Conservation (phyloP, 306 rosid species). For the Senna tora region DNA sequence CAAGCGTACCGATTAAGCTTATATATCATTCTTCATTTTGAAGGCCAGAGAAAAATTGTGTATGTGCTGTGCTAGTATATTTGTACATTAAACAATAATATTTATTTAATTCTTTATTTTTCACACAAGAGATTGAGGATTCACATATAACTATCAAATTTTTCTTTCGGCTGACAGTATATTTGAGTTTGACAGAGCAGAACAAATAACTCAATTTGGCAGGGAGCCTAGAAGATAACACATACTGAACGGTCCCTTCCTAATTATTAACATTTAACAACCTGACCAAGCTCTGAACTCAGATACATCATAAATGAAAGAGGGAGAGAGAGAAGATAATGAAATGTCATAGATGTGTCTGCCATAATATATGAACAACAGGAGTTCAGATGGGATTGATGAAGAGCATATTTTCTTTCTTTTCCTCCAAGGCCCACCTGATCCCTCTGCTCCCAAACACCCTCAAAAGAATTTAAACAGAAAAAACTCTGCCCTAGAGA, state of each 20-base stretch:
- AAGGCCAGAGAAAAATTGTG: too few species aligned
- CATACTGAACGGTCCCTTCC: conserved; percentile 22
- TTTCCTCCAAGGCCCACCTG: neutral
- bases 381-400: neutral
- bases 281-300: conserved; percentile 29
- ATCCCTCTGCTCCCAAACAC: conserved; percentile 34
- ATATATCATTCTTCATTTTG: too few species aligned
- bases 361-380: conserved; percentile 38
- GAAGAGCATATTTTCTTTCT: conserved; percentile 33
- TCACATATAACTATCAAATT: too few species aligned
- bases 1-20: neutral
- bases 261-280: conserved; percentile 31
- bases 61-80: too few species aligned
- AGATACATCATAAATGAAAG: conserved; percentile 14
- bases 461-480: neutral
- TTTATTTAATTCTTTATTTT: too few species aligned
- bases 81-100: too few species aligned
- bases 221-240: conserved; percentile 17
- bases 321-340: conserved; percentile 16
- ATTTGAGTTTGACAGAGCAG: neutral
- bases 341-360: conserved; percentile 21
- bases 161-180: neutral
- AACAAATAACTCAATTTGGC: conserved; percentile 24
- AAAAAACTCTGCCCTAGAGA: conserved; percentile 36
- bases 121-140: too few species aligned